Conservation (phyloP, 139 green algal genomes). For the Penium margaritaceum region DNA sequence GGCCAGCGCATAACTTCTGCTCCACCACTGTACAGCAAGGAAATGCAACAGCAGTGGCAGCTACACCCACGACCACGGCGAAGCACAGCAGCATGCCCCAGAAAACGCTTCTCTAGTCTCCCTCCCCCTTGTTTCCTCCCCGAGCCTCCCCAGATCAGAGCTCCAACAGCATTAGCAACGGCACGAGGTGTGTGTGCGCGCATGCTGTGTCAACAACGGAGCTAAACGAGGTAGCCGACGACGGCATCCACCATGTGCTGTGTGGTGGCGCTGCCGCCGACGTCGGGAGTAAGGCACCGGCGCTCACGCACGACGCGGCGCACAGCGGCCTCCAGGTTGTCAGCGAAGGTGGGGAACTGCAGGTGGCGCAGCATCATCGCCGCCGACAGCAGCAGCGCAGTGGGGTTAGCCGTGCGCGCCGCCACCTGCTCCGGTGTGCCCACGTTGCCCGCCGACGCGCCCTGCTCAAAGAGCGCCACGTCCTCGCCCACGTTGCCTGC, state of each 20-base stretch:
- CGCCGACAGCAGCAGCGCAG: constrained; percentile 38
- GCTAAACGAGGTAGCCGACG: constrained; percentile 25
- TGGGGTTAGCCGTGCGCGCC: constrained; percentile 41
- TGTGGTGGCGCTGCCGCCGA: constrained; percentile 39
- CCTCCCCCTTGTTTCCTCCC: no score
- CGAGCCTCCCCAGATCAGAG: no score
- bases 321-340: constrained; percentile 50
- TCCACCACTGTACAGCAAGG: no score
- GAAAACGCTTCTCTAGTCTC: no score
- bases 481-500: constrained; percentile 39
- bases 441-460: constrained; percentile 40
- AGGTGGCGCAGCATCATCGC: constrained; percentile 47
- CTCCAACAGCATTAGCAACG: no score
- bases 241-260: constrained; percentile 39
- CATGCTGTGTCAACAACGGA: no score
- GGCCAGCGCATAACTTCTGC: no score
- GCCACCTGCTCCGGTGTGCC: constrained; percentile 35
- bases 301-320: constrained; percentile 35
- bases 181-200: no score
- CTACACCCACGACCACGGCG: no score
- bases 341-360: constrained; percentile 43
- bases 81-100: no score
- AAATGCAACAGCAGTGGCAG: no score
- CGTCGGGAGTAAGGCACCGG: constrained; percentile 26
- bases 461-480: constrained; percentile 35